Percentiles rank a stretch among this genome's conserved stretches.
phyloP scores from a whole-genome alignment of 306 rosid genomes.

The Citrullus mucosospermus region DNA sequence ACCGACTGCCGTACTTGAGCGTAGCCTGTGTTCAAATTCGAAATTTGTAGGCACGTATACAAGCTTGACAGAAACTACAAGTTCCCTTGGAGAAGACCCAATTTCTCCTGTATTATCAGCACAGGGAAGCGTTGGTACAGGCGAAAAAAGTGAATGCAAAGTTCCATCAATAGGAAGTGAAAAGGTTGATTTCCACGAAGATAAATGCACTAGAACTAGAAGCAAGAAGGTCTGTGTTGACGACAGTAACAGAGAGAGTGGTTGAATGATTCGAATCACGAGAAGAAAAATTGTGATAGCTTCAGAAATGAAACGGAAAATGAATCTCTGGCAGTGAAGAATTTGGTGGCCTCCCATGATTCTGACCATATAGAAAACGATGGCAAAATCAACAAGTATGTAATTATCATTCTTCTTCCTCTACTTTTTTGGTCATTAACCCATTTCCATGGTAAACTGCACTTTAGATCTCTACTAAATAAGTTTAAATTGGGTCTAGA shows the following conservation, averaged over 20 bases:
- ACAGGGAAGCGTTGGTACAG: slow-evolving; percentile 43
- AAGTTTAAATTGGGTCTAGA: slow-evolving; percentile 28
- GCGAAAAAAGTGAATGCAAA: slow-evolving; percentile 21
- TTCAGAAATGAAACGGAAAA: slow-evolving; percentile 16
- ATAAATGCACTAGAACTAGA: slow-evolving; percentile 21
- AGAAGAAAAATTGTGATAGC: slow-evolving; percentile 17
- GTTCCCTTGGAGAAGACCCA: slow-evolving; percentile 32
- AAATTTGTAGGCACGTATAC: slow-evolving; percentile 19
- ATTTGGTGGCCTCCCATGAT: slow-evolving; percentile 21
- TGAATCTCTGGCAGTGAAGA: slow-evolving; percentile 13
- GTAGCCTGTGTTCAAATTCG: slow-evolving; percentile 22
- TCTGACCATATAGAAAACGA: slow-evolving; percentile 22
- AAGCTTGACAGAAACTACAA: slow-evolving; percentile 11
- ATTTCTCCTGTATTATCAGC: slow-evolving; percentile 33
- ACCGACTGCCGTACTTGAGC: slow-evolving; percentile 17
- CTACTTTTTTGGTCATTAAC: not conserved
- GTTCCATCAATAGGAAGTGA: slow-evolving; percentile 12
- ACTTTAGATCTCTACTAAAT: slow-evolving; percentile 7
- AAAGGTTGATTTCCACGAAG: slow-evolving; percentile 21
- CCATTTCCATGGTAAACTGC: not conserved
- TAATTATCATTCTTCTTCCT: slow-evolving; percentile 2
- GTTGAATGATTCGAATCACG: not conserved
- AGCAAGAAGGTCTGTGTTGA: slow-evolving; percentile 23
- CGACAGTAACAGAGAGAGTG: not conserved
- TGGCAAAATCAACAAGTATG: slow-evolving; percentile 34